Base-by-base conservation (phyloP, 2,329 filamentous ascomycete species). In the Emydomyces testavorans region DNA sequence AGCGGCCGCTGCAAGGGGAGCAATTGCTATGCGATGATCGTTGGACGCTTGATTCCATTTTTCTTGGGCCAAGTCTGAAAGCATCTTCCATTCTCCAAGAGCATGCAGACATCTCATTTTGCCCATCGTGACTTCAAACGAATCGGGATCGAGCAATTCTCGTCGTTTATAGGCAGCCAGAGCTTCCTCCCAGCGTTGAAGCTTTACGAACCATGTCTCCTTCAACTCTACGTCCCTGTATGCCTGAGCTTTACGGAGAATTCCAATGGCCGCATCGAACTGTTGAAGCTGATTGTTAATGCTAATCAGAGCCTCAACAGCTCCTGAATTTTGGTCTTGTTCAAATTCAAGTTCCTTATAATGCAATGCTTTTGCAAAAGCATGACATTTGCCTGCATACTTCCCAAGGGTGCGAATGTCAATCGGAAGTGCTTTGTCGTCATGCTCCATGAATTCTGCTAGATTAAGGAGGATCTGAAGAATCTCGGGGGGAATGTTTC, bases 251-350 rank as follows among this genome's bases (percentile, higher is more conserved):
- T 94, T 94, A 43, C 92, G 82, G 49, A 99, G 74, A 52, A 99
- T 99, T 65, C 92, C 92, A 57, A 99, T 96, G 35, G 92, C 93
- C 26, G 92, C 93, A 67, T 99, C 92, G 6, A 92, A 95, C 64
- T 99, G 92, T 64, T 98, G 92, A 5, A 99, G 77, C 63, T 98
- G 90, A 62, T 99, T 98, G 69, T 99, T 99, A 71, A 99, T 98
- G 53, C 90, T 92, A 58, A 99, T 99, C 51, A 99, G 73, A 6
- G 93, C 93, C 66, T 99, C 92, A 1, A 98, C 92, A 2, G 90
- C 89, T 50, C 85, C 86, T 15, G 88, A 87, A 63, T 90, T 96
- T 64, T 96, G 92, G 62, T 98, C 93, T 56, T 95, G 90, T 50
- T 96, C 79, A 64, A 98, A 99, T 62, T 99, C 93, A 0, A 98